phyloP scores from a whole-genome alignment of 2,329 filamentous ascomycete species.

The Zymoseptoria passerinii region DNA sequence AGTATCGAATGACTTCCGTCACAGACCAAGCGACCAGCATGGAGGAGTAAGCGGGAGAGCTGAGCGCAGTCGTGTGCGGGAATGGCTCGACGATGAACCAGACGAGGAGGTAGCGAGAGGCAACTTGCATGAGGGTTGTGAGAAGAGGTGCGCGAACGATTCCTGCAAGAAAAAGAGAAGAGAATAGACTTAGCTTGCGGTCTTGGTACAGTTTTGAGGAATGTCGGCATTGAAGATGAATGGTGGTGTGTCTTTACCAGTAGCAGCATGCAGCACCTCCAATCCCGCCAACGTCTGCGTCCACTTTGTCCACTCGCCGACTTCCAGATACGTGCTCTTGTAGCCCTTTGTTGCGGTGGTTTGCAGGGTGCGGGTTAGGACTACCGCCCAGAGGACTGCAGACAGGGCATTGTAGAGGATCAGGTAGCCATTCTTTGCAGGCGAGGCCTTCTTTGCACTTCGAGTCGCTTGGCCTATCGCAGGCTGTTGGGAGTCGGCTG shows the following conservation, averaged over 20 bases:
- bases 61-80: constrained; percentile 49
- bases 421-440: constrained; percentile 50
- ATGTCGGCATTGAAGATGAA: not conserved
- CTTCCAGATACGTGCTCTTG: constrained; percentile 50
- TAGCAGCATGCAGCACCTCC: constrained; percentile 72
- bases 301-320: constrained; percentile 62
- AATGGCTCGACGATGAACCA: constrained; percentile 75
- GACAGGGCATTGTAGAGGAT: constrained; percentile 77
- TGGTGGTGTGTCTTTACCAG: constrained; percentile 49
- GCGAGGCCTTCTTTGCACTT: constrained; percentile 21
- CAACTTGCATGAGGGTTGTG: constrained; percentile 86
- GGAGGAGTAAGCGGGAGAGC: constrained; percentile 56
- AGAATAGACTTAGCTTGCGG: not conserved
- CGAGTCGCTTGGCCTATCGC: constrained; percentile 4
- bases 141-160: constrained; percentile 76
- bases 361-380: constrained; percentile 61
- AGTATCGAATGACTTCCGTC: constrained; percentile 89
- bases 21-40: constrained; percentile 84
- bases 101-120: constrained; percentile 77
- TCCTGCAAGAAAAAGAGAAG: constrained; percentile 40
- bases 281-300: constrained; percentile 77
- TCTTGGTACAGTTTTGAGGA: not conserved
- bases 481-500: constrained; percentile 21
- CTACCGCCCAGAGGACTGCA: constrained; percentile 66
- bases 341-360: constrained; percentile 40